phyloP scores from a whole-genome alignment of 2,329 filamentous ascomycete species.

The Annulohypoxylon truncatum region DNA sequence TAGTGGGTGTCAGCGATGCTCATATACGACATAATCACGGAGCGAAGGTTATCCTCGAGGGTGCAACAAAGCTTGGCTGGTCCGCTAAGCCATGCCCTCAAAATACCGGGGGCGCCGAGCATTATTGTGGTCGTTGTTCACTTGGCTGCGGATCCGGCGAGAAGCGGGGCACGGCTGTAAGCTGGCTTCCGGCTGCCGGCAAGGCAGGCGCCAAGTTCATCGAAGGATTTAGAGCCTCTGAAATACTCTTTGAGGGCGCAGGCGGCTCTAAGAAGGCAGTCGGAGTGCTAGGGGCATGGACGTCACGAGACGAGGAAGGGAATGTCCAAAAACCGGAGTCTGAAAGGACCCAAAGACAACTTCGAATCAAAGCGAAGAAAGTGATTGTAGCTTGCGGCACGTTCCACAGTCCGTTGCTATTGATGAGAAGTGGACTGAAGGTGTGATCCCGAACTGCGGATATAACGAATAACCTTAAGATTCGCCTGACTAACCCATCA shows the following conservation, averaged over 20 bases:
- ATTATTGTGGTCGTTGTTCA: conserved; percentile 77
- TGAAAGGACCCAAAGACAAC: conserved; percentile 64
- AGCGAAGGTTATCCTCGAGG: conserved; percentile 80
- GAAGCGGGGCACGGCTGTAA: conserved; percentile 82
- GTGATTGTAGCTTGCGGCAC: conserved; percentile 83
- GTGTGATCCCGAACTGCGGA: conserved; percentile 54
- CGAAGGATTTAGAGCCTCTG: conserved; percentile 81
- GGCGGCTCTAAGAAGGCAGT: conserved; percentile 66
- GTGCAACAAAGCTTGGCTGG: conserved; percentile 79
- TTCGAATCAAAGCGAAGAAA: conserved; percentile 81
- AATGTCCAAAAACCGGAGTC: conserved; percentile 63
- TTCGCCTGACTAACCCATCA: not conserved
- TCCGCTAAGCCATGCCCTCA: conserved; percentile 76
- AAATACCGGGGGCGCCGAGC: conserved; percentile 78
- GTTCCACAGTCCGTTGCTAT: conserved; percentile 79
- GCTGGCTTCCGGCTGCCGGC: conserved; percentile 83
- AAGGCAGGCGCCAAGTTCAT: conserved; percentile 82
- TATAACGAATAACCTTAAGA: not conserved
- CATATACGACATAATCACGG: conserved; percentile 77
- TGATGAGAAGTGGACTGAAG: conserved; percentile 81
- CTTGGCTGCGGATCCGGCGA: conserved; percentile 72
- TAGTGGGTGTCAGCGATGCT: conserved; percentile 75
- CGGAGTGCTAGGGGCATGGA: conserved; percentile 82
- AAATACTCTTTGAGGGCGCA: conserved; percentile 73
- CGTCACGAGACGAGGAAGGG: conserved; percentile 73